These are phyloP conservation scores for Carpinus fangiana DNA, from an alignment of 306 rosid species.

Conservation along the genomic window DNA sequence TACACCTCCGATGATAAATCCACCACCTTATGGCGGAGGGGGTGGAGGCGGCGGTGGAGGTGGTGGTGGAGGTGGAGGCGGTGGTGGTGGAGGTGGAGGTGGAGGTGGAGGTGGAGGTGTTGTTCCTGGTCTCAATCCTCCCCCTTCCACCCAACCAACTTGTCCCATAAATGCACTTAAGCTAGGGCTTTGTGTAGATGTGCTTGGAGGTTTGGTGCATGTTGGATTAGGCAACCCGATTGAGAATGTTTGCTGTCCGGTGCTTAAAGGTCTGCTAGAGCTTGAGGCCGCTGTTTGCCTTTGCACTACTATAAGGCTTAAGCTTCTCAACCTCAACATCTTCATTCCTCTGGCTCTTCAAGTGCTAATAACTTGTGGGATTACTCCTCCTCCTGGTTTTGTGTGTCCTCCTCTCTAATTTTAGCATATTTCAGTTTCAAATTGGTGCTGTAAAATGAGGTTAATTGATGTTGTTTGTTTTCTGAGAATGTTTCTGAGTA, in stretches of 20 bases:
- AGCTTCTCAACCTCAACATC: constrained; percentile 74
- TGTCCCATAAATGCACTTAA: constrained; percentile 81
- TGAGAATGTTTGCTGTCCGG: constrained; percentile 75
- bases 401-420: constrained; percentile 73
- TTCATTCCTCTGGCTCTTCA: constrained; percentile 85
- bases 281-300: constrained; percentile 91
- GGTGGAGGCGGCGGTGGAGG: constrained; percentile 6
- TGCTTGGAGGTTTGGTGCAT: constrained; percentile 79
- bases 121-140: constrained; percentile 30
- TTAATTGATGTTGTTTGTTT: background rate
- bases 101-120: constrained; percentile 23
- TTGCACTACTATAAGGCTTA: constrained; percentile 70
- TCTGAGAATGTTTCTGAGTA: background rate
- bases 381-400: constrained; percentile 87
- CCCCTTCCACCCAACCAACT: constrained; percentile 33
- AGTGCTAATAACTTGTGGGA: constrained; percentile 67
- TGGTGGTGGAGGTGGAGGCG: background rate
- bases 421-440: background rate
- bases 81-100: constrained; percentile 13
- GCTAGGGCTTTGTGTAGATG: constrained; percentile 81
- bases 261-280: constrained; percentile 76
- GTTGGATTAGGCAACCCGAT: constrained; percentile 72
- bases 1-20: constrained; percentile 54
- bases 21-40: constrained; percentile 43
- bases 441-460: background rate